These are phyloP conservation scores for Rhizophagus sp. DNA, from an alignment of 192 early-diverging fungal species.

Conservation along the genomic window DNA sequence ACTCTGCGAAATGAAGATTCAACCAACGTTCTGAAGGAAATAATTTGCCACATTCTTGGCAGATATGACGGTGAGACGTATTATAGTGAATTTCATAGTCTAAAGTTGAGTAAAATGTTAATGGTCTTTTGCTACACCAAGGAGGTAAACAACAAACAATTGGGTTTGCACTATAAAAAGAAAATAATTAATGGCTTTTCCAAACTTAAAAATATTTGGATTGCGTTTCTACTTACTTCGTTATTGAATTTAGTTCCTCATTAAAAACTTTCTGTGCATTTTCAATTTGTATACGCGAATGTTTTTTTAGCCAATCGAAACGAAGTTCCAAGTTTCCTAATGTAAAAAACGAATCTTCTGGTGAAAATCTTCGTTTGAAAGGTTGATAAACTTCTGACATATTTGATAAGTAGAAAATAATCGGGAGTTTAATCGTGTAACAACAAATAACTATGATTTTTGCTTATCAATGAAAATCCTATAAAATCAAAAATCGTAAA, in stretches of 20 bases:
- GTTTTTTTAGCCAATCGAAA: constrained; percentile 34
- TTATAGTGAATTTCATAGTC: constrained; percentile 58
- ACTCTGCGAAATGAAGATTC: constrained; percentile 49
- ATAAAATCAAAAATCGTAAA: too few species aligned
- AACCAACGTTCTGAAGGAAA: constrained; percentile 54
- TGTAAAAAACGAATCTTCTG: constrained; percentile 32
- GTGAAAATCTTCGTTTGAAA: constrained; percentile 30
- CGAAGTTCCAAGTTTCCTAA: constrained; percentile 38
- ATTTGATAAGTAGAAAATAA: background rate
- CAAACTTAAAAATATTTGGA: background rate
- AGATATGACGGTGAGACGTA: constrained; percentile 48
- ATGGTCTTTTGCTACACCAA: constrained; percentile 6
- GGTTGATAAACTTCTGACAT: constrained; percentile 3
- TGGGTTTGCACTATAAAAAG: background rate
- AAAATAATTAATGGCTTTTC: background rate
- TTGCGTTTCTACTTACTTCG: background rate
- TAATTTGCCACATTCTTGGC: constrained; percentile 44
- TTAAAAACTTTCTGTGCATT: background rate
- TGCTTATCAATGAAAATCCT: too few species aligned
- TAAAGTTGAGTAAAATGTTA: constrained; percentile 35
- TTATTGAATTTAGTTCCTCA: constrained; percentile 6
- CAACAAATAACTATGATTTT: too few species aligned
- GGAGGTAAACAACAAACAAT: constrained; percentile 32
- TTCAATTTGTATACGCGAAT: constrained; percentile 15
- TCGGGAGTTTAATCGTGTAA: too few species aligned